Base-by-base conservation (phyloP, 352 stramenopile species). In the Pythium coloratum region DNA sequence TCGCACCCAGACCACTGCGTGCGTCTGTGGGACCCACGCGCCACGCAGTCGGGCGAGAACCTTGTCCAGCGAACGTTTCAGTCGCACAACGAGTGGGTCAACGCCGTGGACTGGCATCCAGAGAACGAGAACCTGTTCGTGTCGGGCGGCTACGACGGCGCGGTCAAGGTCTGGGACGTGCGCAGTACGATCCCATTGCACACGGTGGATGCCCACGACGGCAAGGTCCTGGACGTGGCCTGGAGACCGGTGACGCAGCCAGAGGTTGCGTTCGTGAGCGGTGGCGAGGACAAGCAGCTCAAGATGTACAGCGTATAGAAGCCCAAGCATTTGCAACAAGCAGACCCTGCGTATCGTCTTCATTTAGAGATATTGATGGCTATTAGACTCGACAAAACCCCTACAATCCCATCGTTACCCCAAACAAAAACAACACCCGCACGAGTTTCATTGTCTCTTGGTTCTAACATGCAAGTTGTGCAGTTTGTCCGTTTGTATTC, bases 81-180 rank as follows among this genome's bases (percentile, higher is more conserved):
- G 59, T 95, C 86, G 64, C 88, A 95, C 75, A 89, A 85, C 70
- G 74, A 91, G 67, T 95, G 88, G 88, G 86, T 95, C 28, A 94
- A 81, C 61, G 81, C 80, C 7, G 84, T 93, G 20, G 71, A 75
- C 14, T 95, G 86, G 86, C 81, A 92, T 62, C 74, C 81, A 40
- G 55, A 73, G 49, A 79, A 66, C 63, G 76, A 84, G 56, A 67
- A 85, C 55, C 65, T 94, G 26, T 94, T 94, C 60, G 71, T 86
- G 28, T 95, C 86, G 57, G 69, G 71, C n/a, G 76, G 78, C 34
- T 95, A 95, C 64, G 88, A 94, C 58, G 86, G 88, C 16, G 72
- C 74, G 5, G 84, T 91, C 55, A 95, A 95, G 73, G 70, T 95
- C 20, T 95, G 88, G 88, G 88, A 95, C 33, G 66, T 76, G 59